phyloP scores from a whole-genome alignment of 1,284 basidiomycete species.

The Marasmius sp. region DNA sequence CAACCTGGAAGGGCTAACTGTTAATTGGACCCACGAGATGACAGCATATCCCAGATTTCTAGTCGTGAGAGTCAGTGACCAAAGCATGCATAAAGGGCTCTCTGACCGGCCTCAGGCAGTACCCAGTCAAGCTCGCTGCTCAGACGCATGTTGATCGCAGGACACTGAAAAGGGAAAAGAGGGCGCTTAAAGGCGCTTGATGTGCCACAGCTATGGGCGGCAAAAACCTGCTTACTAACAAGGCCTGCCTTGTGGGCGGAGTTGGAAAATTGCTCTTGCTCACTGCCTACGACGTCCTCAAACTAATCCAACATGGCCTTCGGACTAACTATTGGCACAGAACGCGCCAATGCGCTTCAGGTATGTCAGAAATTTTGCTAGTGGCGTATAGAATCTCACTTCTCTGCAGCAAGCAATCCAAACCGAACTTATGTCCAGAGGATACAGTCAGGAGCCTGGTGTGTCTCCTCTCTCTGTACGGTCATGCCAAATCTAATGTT shows the following conservation, averaged over 20 bases:
- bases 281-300: constrained; percentile 13
- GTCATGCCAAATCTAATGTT: constrained; percentile 6
- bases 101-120: too few relatives aligned
- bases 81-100: too few relatives aligned
- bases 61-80: too few relatives aligned
- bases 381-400: background rate
- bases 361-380: constrained; percentile 35
- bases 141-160: too few relatives aligned
- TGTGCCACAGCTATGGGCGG: background rate
- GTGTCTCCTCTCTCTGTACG: constrained; percentile 26
- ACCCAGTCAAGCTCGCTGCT: too few relatives aligned
- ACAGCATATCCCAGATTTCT: too few relatives aligned
- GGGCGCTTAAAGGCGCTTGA: too few relatives aligned
- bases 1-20: too few relatives aligned
- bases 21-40: too few relatives aligned
- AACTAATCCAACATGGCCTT: constrained; percentile 55
- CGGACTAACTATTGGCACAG: constrained; percentile 76
- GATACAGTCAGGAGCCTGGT: constrained; percentile 79
- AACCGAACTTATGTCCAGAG: constrained; percentile 75
- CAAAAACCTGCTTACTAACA: background rate
- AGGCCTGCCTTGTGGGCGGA: constrained; percentile 3
- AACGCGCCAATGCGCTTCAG: constrained; percentile 71
- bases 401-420: constrained; percentile 70
- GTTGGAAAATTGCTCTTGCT: constrained; percentile 10
- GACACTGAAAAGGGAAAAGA: too few relatives aligned